phyloP scores from a whole-genome alignment of 495 filamentous ascomycete genomes.

The Collariella sp. region DNA sequence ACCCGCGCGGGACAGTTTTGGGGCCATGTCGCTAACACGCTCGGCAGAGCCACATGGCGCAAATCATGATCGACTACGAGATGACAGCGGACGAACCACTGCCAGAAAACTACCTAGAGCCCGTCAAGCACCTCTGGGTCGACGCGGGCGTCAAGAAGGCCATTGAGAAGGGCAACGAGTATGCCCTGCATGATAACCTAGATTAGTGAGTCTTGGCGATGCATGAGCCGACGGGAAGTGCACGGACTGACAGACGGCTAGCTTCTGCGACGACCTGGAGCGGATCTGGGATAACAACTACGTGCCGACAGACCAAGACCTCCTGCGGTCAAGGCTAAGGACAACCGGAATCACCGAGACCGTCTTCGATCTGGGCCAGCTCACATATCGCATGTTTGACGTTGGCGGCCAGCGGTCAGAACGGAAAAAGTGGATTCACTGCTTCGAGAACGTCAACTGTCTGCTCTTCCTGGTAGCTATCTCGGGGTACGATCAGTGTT shows the following conservation, averaged over 20 bases:
- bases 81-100: constrained; percentile 68
- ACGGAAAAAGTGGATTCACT: constrained; percentile 99
- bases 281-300: constrained; percentile 80
- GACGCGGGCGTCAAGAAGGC: constrained; percentile 78
- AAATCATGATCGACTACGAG: constrained; percentile 57
- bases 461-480: constrained; percentile 92
- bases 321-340: constrained; percentile 81
- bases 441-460: constrained; percentile 94
- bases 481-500: constrained; percentile 92
- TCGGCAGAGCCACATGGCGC: constrained; percentile 43
- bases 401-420: constrained; percentile 96
- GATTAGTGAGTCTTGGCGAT: constrained; percentile 61
- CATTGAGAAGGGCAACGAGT: constrained; percentile 87
- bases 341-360: constrained; percentile 98
- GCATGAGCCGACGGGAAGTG: not conserved
- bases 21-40: not conserved
- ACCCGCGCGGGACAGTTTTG: too few species aligned
- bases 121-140: constrained; percentile 77
- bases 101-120: constrained; percentile 58
- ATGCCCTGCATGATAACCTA: constrained; percentile 90
- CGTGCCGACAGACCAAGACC: constrained; percentile 93
- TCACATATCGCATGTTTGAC: constrained; percentile 99
- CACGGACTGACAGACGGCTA: constrained; percentile 26
- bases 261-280: constrained; percentile 87
- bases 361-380: constrained; percentile 83